Conservation (phyloP, 2,329 filamentous ascomycete genomes). For the Ophiostoma pallidulum region DNA sequence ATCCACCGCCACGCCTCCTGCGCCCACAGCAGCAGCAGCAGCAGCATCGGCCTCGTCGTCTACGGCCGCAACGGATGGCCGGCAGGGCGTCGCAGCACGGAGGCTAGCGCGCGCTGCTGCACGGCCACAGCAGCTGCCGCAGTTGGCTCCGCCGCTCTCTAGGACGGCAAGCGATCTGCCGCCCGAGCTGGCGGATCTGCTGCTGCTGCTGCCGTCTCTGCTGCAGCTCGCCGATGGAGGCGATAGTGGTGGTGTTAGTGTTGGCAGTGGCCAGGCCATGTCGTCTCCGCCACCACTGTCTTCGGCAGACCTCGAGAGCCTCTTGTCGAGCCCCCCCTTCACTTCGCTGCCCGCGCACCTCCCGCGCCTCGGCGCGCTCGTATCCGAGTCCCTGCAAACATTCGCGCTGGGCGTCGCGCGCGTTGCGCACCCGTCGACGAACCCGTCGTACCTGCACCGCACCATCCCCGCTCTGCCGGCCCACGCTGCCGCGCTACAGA, state of each 20-base stretch:
- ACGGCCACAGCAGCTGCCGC: no score
- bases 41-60: no score
- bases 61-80: conserved; percentile 17
- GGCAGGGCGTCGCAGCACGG: neutral
- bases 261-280: conserved; percentile 18
- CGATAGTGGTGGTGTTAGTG: conserved; percentile 4
- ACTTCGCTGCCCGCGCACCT: conserved; percentile 38
- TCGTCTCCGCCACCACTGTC: conserved; percentile 21
- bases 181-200: conserved; percentile 37
- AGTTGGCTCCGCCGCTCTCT: conserved; percentile 20
- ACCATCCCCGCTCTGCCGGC: conserved; percentile 39
- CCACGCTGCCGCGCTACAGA: conserved; percentile 29
- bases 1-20: conserved; percentile 30
- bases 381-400: conserved; percentile 41
- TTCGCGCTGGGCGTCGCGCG: conserved; percentile 41
- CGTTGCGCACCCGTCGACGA: conserved; percentile 39
- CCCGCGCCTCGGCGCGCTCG: conserved; percentile 35
- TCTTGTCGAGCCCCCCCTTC: conserved; percentile 43
- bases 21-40: conserved; percentile 18
- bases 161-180: conserved; percentile 17
- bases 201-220: conserved; percentile 44
- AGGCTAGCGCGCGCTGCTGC: conserved; percentile 10
- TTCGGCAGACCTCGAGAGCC: conserved; percentile 28
- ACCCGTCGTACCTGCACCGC: conserved; percentile 50
- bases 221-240: conserved; percentile 20